Evolutionary conservation across 2,329 filamentous ascomycete species (phyloP).

Genomic region (Epichloe scottii): DNA sequence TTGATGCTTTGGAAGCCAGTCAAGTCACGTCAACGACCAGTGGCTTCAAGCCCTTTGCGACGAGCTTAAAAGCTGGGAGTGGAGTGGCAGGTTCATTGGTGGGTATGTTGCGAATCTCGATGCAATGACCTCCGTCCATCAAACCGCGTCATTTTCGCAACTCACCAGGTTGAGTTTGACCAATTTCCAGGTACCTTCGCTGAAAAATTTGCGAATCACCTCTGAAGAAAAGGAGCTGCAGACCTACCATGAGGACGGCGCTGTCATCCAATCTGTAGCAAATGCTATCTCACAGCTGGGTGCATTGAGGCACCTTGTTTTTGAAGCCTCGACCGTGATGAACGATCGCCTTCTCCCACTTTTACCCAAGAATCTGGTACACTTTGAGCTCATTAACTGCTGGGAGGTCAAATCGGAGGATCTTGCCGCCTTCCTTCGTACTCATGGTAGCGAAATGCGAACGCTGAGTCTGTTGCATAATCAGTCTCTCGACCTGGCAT

Average conservation of each 20-base stretch:
- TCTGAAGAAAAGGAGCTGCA: slow-evolving; percentile 19
- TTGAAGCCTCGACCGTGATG: slow-evolving; percentile 64
- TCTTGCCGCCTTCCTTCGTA: slow-evolving; percentile 51
- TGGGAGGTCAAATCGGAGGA: slow-evolving; percentile 58
- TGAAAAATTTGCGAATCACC: slow-evolving; percentile 25
- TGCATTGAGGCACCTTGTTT: slow-evolving; percentile 51
- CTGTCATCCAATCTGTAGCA: slow-evolving; percentile 25
- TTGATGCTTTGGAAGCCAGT: slow-evolving; percentile 47
- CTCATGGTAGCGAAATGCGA: slow-evolving; percentile 54
- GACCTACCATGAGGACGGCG: slow-evolving; percentile 27
- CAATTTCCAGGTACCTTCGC: slow-evolving; percentile 48
- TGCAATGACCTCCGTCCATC: slow-evolving; percentile 40
- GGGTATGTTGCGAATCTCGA: slow-evolving; percentile 31
- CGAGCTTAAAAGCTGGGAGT: slow-evolving; percentile 43
- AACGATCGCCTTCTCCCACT: slow-evolving; percentile 55
- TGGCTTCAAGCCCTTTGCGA: slow-evolving; percentile 20
- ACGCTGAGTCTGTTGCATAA: slow-evolving; percentile 66
- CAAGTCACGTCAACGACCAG: slow-evolving; percentile 24
- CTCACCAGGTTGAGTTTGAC: slow-evolving; percentile 47
- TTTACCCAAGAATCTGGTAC: slow-evolving; percentile 52
- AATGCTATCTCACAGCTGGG: slow-evolving; percentile 36
- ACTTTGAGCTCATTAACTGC: slow-evolving; percentile 68
- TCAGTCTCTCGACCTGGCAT: slow-evolving; percentile 62
- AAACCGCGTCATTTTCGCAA: slow-evolving; percentile 39
- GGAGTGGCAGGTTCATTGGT: slow-evolving; percentile 44